A percentile compares a stretch with the other conserved stretches of the same genome.
phyloP scores from a whole-genome alignment of 2,329 filamentous ascomycete species.

The Venturia oleaginea region DNA sequence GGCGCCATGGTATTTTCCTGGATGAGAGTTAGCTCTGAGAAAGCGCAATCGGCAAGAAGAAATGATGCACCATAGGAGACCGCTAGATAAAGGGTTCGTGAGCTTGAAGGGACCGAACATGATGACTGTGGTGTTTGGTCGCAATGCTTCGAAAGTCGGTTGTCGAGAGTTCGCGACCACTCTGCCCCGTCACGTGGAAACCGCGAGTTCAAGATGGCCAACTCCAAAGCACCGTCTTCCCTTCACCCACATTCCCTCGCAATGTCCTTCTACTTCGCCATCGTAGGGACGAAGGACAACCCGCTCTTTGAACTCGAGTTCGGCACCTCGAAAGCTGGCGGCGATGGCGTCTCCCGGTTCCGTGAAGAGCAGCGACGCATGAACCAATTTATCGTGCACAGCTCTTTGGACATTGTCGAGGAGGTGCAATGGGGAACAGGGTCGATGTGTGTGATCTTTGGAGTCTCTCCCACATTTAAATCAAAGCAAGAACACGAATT shows the following conservation, averaged over 20 bases:
- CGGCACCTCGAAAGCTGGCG: slow-evolving; percentile 90
- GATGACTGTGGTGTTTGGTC: slow-evolving; percentile 22
- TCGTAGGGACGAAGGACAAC: slow-evolving; percentile 90
- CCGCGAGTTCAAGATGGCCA: neutral
- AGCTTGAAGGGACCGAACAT: slow-evolving; percentile 84
- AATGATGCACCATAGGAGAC: slow-evolving; percentile 63
- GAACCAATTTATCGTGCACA: slow-evolving; percentile 96
- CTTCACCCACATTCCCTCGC: slow-evolving; percentile 18
- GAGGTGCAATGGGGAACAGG: slow-evolving; percentile 89
- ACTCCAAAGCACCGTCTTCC: neutral
- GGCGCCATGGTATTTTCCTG: slow-evolving; percentile 94
- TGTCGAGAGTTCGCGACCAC: neutral
- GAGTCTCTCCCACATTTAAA: neutral
- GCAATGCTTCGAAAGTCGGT: neutral
- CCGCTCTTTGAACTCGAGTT: slow-evolving; percentile 96
- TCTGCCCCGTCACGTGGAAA: neutral
- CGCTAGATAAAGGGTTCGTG: slow-evolving; percentile 65
- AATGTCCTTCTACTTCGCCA: slow-evolving; percentile 99
- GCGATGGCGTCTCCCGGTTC: slow-evolving; percentile 86
- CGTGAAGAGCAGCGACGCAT: slow-evolving; percentile 80
- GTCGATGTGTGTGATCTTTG: slow-evolving; percentile 56
- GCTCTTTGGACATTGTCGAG: slow-evolving; percentile 87
- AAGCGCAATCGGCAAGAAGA: neutral
- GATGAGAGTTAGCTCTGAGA: slow-evolving; percentile 15
- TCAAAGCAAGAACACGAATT: neutral